Conservation (phyloP, 2,329 filamentous ascomycete species). For the Aspergillus arachidicola region DNA sequence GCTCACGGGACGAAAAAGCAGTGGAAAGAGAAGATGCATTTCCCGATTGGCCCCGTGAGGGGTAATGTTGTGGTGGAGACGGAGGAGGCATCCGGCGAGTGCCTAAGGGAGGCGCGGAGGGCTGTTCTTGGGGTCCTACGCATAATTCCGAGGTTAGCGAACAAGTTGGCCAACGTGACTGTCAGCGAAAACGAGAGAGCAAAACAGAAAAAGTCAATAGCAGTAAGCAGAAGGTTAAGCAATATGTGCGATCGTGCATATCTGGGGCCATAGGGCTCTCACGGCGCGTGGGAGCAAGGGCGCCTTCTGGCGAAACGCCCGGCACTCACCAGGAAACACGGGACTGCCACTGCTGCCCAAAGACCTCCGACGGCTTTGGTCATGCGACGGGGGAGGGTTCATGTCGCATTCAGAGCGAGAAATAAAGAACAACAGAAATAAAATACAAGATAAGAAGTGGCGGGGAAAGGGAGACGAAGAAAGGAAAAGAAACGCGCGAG, state of each 20-base stretch:
- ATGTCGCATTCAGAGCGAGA: constrained; percentile 34
- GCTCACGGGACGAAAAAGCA: constrained; percentile 55
- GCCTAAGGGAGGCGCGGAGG: constrained; percentile 38
- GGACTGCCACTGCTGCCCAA: constrained; percentile 41
- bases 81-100: constrained; percentile 54
- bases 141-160: constrained; percentile 15
- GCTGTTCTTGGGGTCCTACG: constrained; percentile 33
- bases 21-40: constrained; percentile 43
- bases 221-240: not conserved
- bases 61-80: constrained; percentile 52
- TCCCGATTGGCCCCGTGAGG: constrained; percentile 43
- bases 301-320: constrained; percentile 18
- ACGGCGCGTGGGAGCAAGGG: constrained; percentile 7
- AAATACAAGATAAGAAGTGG: constrained; percentile 4
- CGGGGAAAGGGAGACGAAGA: constrained; percentile 9
- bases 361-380: constrained; percentile 38
- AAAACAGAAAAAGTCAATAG: not conserved
- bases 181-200: not conserved
- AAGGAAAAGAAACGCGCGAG: constrained; percentile 3
- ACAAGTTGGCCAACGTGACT: not conserved
- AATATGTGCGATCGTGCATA: not conserved
- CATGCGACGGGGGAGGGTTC: constrained; percentile 37
- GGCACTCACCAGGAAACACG: constrained; percentile 41
- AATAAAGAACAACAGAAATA: not conserved
- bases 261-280: not conserved